Conservation (phyloP, 2,329 filamentous ascomycete genomes). For the Aspergillus tanneri region DNA sequence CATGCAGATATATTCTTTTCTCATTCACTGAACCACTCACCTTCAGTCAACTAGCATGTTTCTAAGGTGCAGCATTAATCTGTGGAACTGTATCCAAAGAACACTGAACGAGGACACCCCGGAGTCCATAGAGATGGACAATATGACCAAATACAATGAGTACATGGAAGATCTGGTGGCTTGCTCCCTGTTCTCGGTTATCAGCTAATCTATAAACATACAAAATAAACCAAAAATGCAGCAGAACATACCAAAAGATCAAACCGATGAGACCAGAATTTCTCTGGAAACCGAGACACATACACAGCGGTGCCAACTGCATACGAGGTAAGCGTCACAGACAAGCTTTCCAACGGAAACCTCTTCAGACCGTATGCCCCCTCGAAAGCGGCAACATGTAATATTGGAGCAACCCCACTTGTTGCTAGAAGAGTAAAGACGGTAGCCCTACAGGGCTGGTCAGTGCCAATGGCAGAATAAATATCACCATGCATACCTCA, state of each 20-base stretch:
- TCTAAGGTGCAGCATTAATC: no score
- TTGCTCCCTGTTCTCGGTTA: neutral
- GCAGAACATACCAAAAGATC: neutral
- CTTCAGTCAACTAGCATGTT: no score
- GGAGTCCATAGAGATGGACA: neutral
- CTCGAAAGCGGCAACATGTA: neutral
- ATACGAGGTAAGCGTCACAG: neutral
- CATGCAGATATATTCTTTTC: no score
- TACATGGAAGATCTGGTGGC: neutral
- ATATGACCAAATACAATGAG: neutral
- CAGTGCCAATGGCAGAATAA: no score
- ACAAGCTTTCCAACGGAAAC: neutral
- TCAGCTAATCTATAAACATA: neutral
- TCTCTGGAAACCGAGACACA: neutral
- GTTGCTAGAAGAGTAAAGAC: neutral
- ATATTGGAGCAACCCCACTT: neutral
- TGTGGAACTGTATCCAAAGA: neutral
- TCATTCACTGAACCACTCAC: no score
- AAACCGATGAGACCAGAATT: neutral
- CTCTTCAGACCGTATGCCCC: neutral
- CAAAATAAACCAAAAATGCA: neutral
- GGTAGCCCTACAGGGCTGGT: neutral
- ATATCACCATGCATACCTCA: neutral
- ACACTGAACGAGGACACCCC: neutral
- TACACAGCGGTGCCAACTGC: neutral